phyloP scores from a whole-genome alignment of 2,329 filamentous ascomycete species.

The Colletotrichum sojae region DNA sequence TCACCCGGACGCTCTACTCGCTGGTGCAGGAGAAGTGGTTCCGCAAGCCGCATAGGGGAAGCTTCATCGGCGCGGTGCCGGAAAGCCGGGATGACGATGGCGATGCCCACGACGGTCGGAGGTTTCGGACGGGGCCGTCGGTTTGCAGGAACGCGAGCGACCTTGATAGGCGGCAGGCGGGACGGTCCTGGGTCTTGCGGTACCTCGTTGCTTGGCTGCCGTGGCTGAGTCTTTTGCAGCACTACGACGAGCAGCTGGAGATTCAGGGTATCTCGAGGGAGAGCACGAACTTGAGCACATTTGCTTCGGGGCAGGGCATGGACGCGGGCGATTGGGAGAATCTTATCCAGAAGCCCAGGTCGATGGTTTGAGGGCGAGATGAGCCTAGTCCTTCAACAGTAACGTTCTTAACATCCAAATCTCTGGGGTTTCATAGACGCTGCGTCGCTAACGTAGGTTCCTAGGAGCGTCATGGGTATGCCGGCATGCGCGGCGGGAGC shows the following conservation, averaged over 20 bases:
- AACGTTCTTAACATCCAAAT: no score
- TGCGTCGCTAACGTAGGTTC: no score
- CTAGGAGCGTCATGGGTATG: no score
- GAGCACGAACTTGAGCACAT: no score
- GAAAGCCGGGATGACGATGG: not conserved
- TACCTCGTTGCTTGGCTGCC: slow-evolving; percentile 45
- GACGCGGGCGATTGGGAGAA: no score
- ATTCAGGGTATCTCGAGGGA: no score
- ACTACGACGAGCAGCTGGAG: slow-evolving; percentile 25
- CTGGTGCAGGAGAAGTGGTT: slow-evolving; percentile 38
- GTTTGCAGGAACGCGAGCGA: not conserved
- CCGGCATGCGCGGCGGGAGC: no score
- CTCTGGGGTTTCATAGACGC: no score
- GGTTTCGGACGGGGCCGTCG: slow-evolving; percentile 7
- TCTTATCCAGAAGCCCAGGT: no score
- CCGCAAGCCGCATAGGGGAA: slow-evolving; percentile 13
- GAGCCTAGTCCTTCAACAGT: no score
- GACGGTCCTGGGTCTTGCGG: slow-evolving; percentile 16
- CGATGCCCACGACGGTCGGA: slow-evolving; percentile 1
- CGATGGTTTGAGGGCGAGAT: no score
- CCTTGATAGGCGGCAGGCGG: not conserved
- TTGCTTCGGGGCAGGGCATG: no score
- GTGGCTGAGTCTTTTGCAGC: slow-evolving; percentile 43
- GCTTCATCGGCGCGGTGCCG: not conserved
- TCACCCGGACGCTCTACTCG: slow-evolving; percentile 40